Conservation (phyloP, 345 rosid genomes). For the Lumnitzera racemosa region DNA sequence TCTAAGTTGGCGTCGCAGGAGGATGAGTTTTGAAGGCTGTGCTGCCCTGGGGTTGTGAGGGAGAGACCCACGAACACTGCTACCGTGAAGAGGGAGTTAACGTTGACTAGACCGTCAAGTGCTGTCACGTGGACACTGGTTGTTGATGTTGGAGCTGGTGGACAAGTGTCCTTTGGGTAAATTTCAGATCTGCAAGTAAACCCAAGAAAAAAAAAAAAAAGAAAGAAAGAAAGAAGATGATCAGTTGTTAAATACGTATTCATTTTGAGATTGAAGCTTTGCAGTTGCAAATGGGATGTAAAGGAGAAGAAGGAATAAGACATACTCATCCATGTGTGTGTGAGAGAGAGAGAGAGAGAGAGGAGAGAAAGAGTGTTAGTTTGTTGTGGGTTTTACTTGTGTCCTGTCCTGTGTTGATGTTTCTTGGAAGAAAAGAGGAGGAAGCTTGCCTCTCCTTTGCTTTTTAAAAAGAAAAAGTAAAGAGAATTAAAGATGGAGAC, state of each 20-base stretch:
- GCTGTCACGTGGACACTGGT: constrained; percentile 96
- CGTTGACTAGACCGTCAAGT: constrained; percentile 90
- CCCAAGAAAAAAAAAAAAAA: neutral
- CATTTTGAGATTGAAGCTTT: no score
- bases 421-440: no score
- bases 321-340: constrained; percentile 41
- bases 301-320: constrained; percentile 3
- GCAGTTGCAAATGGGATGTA: neutral
- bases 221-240: neutral
- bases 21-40: constrained; percentile 62
- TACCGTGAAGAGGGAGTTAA: constrained; percentile 89
- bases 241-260: no score
- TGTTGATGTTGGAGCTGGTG: constrained; percentile 27
- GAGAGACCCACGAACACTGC: constrained; percentile 97
- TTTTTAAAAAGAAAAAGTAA: no score
- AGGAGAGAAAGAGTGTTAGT: neutral
- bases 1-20: constrained; percentile 61
- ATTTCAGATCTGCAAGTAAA: constrained; percentile 42
- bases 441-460: no score
- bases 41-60: constrained; percentile 63
- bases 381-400: no score
- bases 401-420: no score
- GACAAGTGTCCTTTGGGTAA: constrained; percentile 33
- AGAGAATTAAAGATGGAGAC: no score
- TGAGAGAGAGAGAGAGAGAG: constrained; percentile 5